Evolutionary conservation across 1,139 yeast genomes (phyloP).

Genomic region (Nakaseomyces nivariensis): DNA sequence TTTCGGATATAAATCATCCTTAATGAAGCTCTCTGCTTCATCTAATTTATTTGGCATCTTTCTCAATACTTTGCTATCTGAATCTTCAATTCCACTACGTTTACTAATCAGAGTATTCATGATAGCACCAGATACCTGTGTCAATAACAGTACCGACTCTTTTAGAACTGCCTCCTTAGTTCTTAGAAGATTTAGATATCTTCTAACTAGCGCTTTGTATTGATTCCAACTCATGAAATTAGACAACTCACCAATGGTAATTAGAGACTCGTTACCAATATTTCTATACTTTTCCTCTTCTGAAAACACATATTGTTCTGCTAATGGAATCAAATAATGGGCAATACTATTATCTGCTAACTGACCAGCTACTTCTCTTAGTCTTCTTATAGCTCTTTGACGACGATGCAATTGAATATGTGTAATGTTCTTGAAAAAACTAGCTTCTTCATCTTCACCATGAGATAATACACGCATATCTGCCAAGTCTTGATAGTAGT

Average conservation of each 20-base stretch:
- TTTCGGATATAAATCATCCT: conserved; percentile 52
- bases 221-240: conserved; percentile 68
- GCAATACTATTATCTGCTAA: conserved; percentile 55
- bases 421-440: conserved; percentile 69
- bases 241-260: conserved; percentile 51
- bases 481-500: conserved; percentile 43
- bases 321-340: conserved; percentile 72
- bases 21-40: conserved; percentile 44
- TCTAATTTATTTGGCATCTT: conserved; percentile 33
- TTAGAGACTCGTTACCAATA: conserved; percentile 63
- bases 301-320: conserved; percentile 65
- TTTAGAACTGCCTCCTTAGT: conserved; percentile 45
- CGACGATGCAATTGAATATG: conserved; percentile 85
- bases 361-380: conserved; percentile 35
- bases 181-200: conserved; percentile 54
- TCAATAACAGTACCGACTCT: conserved; percentile 53
- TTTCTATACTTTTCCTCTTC: conserved; percentile 49
- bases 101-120: conserved; percentile 24
- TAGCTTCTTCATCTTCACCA: conserved; percentile 71
- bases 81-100: conserved; percentile 8
- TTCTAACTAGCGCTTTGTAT: conserved; percentile 60
- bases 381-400: conserved; percentile 65
- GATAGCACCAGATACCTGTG: conserved; percentile 52
- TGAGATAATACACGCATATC: conserved; percentile 61
- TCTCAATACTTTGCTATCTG: conserved; percentile 15